These are phyloP conservation scores for Mollisiaceae sp. DNA, from an alignment of 2,329 filamentous ascomycete species.

Conservation along the genomic window DNA sequence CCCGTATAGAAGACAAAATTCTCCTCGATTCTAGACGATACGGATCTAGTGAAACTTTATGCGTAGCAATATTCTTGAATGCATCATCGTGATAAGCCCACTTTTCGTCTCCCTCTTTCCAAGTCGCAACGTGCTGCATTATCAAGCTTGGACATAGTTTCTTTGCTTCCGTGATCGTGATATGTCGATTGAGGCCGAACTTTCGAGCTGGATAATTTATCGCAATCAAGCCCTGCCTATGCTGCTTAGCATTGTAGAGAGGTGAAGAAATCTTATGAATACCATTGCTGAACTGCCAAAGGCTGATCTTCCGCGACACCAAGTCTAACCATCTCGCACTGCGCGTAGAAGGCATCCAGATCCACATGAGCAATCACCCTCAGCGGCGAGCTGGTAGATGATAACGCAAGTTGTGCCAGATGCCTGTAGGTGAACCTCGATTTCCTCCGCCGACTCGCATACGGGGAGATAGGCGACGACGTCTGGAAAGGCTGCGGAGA, in stretches of 20 bases:
- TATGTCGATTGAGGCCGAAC: constrained; percentile 80
- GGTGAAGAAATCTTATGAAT: constrained; percentile 26
- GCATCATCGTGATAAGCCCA: constrained; percentile 92
- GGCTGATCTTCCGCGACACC: constrained; percentile 76
- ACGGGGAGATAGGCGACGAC: constrained; percentile 50
- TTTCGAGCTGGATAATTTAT: constrained; percentile 92
- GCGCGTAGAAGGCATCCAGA: constrained; percentile 95
- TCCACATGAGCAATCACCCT: constrained; percentile 91
- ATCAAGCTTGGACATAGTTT: constrained; percentile 86
- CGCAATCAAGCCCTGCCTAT: constrained; percentile 87
- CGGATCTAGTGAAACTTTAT: constrained; percentile 94
- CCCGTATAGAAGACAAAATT: constrained; percentile 81
- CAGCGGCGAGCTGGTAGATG: constrained; percentile 74
- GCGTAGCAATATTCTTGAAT: constrained; percentile 76
- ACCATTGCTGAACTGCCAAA: constrained; percentile 93
- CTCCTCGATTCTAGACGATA: constrained; percentile 84
- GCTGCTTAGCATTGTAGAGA: constrained; percentile 15
- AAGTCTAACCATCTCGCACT: constrained; percentile 92
- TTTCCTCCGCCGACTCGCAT: constrained; percentile 38
- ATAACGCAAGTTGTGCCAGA: constrained; percentile 75
- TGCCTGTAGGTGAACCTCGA: constrained; percentile 89
- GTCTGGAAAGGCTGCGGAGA: constrained; percentile 53
- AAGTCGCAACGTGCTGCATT: constrained; percentile 92
- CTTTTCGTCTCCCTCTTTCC: constrained; percentile 86
- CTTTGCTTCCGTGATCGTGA: constrained; percentile 79